Conservation (phyloP, 1,284 basidiomycete genomes). For the Serendipita sp. region DNA sequence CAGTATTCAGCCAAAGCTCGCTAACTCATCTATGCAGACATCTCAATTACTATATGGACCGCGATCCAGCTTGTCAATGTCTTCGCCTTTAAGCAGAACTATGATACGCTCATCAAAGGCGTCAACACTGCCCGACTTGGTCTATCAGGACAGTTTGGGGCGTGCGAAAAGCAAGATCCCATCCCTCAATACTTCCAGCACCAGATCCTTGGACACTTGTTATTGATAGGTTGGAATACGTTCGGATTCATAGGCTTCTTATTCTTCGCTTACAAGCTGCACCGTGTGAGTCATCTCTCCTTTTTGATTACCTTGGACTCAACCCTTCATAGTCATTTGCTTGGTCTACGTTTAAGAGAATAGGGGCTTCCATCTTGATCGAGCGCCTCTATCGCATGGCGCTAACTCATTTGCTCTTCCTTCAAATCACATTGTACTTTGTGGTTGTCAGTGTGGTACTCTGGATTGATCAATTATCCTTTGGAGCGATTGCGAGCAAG, state of each 20-base stretch:
- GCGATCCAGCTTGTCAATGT: background rate
- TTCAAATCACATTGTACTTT: background rate
- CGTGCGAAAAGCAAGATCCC: background rate
- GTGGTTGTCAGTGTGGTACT: background rate
- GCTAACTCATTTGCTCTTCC: background rate
- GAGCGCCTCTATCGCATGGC: background rate
- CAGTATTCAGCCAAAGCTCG: background rate
- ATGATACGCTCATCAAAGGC: background rate
- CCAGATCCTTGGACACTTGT: background rate
- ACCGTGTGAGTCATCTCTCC: background rate
- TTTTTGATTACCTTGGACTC: background rate
- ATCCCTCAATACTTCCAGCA: background rate
- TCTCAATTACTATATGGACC: background rate
- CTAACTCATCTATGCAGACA: background rate
- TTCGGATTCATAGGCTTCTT: background rate
- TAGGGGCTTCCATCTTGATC: background rate
- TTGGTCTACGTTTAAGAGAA: constrained; percentile 2
- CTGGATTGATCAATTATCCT: background rate
- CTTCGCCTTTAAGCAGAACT: background rate
- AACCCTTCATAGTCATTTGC: background rate
- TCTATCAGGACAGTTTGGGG: background rate
- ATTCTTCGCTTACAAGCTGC: background rate
- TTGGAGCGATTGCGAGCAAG: background rate
- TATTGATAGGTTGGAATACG: background rate
- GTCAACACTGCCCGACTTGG: background rate